A percentile compares a stretch with the other conserved stretches of the same genome.
Conservation (phyloP, 73 alveolate genomes). For the Paramecium sexaurelia region DNA sequence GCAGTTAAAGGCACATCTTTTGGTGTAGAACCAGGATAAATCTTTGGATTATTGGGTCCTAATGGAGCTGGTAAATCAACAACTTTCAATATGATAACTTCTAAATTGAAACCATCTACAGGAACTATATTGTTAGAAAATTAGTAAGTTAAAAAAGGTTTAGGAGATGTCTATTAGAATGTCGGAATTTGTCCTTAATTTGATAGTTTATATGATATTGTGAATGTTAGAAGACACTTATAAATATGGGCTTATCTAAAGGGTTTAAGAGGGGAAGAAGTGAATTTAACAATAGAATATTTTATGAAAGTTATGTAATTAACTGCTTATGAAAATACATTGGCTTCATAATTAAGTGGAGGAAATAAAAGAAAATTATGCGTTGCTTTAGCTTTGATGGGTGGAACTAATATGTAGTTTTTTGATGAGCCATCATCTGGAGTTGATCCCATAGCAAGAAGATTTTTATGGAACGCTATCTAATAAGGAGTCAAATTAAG, state of each 20-base stretch:
- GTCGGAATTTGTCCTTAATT: conserved; percentile 98
- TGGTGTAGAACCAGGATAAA: conserved; percentile 78
- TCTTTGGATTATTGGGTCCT: conserved; percentile 92
- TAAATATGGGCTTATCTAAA: conserved; percentile 92
- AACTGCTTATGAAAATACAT: conserved; percentile 77
- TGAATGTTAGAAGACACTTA: conserved; percentile 93
- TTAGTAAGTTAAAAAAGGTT: conserved; percentile 77
- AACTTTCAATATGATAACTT: conserved; percentile 82
- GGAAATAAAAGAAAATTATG: conserved; percentile 90
- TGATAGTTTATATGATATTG: conserved; percentile 92
- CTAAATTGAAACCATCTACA: background rate
- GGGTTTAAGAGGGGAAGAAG: conserved; percentile 83
- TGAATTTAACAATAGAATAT: conserved; percentile 75
- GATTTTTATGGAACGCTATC: conserved; percentile 97
- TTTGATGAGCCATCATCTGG: conserved; percentile 90
- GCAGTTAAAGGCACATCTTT: conserved; percentile 84
- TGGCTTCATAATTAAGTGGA: conserved; percentile 91
- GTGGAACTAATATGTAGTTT: conserved; percentile 77
- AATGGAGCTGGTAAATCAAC: conserved; percentile 97
- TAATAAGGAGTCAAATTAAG: conserved; percentile 54
- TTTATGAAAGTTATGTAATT: conserved; percentile 91
- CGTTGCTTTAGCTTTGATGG: conserved; percentile 85
- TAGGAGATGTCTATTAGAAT: conserved; percentile 83
- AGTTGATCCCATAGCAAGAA: conserved; percentile 87
- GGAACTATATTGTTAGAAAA: conserved; percentile 76